These are phyloP conservation scores for Pestalotiopsis sp. DNA, from an alignment of 2,329 filamentous ascomycete species.

Conservation along the genomic window DNA sequence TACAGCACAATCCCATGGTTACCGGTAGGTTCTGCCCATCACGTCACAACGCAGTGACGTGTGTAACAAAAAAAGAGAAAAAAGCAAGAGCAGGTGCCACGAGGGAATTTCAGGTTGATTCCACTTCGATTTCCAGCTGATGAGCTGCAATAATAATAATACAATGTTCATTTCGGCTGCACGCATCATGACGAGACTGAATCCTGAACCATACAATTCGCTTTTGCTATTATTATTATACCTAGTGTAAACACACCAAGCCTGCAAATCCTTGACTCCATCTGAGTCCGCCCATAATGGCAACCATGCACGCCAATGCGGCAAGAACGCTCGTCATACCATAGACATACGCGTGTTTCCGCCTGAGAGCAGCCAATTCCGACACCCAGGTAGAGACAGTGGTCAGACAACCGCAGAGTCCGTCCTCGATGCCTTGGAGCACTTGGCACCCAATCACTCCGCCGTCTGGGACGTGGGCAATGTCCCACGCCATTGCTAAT, in stretches of 20 bases:
- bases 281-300: slow-evolving; percentile 73
- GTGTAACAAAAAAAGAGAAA: neutral
- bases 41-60: neutral
- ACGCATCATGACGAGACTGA: neutral
- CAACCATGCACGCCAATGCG: slow-evolving; percentile 62
- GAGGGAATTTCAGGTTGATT: neutral
- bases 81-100: neutral
- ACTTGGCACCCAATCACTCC: slow-evolving; percentile 68
- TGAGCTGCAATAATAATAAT: neutral
- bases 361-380: slow-evolving; percentile 57
- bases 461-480: slow-evolving; percentile 66
- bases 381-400: slow-evolving; percentile 70
- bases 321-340: slow-evolving; percentile 61
- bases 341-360: slow-evolving; percentile 66
- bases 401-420: slow-evolving; percentile 68
- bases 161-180: neutral
- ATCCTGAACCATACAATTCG: neutral
- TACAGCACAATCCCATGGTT: too few species aligned
- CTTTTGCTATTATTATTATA: neutral
- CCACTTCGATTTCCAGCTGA: neutral
- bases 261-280: slow-evolving; percentile 65
- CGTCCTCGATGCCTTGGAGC: slow-evolving; percentile 67
- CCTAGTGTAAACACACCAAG: slow-evolving; percentile 36
- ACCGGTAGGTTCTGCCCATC: neutral
- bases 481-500: slow-evolving; percentile 75